Evolutionary conservation across 129 eudicot genomes (phyloP), one percentile per base, ranked within the genome.

Genomic region (Saussurea involucrata): DNA sequence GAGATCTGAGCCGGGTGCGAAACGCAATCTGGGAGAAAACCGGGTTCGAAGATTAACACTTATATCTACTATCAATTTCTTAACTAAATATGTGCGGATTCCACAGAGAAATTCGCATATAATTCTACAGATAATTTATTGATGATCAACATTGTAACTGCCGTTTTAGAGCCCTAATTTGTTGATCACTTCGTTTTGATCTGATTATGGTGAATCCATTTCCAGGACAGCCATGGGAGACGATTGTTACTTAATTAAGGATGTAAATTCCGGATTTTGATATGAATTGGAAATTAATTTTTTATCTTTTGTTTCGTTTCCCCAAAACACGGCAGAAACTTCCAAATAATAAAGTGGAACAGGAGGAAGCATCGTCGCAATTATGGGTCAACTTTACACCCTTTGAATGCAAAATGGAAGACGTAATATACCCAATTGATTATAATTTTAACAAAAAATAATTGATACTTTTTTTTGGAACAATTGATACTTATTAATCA

Each of bases 11-110:
- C 71, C 82, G 86, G 72, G 95, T 92, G 15, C 76, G 97, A 57
- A 78, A 92, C 71, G 96, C 97, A 5, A 88, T 92, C 79, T 92
- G 90, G 92, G 89, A 83, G 44, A 90, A 88, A 81, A 88, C 87
- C 1, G 98, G 98, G 32, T 90, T 90, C 32, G 60, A 90, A 74
- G 98, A 92, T 78, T 90, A 77, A 79, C 34, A 21, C 9, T 13
- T 5, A 20, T 9, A 8, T 33, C 58, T 6, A 66, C 68, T 73
- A 44, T 32, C 24, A n/a, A 66, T 75, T 57, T 32, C 24, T 4
- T 24, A 58, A 18, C 69, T 49, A 64, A 24, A 36, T 20, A 78
- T 73, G 21, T 78, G 40, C 58, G 22, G 24, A 34, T 61, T 49
- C 12, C 24, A 31, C 55, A 8, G 66, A 70, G 60, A 4, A 18